phyloP scores from a whole-genome alignment of 176 grass and related monocot genomes.

The Zoysia japonica region DNA sequence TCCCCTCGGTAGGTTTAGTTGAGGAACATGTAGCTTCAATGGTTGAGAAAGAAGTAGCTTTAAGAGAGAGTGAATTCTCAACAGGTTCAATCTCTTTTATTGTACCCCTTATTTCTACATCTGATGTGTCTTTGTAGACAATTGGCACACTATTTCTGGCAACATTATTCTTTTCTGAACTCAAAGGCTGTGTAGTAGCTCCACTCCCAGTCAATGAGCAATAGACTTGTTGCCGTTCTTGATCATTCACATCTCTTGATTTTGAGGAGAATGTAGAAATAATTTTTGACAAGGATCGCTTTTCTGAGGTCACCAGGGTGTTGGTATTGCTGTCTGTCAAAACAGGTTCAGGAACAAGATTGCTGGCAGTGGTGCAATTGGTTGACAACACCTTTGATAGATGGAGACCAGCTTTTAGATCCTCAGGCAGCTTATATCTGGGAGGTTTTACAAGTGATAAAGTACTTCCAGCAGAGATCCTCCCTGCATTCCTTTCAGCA shows the following conservation, averaged over 20 bases:
- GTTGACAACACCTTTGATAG: conserved; percentile 37
- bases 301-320: neutral
- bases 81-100: conserved; percentile 19
- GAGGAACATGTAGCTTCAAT: conserved; percentile 11
- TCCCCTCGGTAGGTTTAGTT: neutral
- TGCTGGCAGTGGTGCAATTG: conserved; percentile 29
- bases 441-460: conserved; percentile 42
- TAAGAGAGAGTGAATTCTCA: conserved; percentile 14
- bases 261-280: conserved; percentile 3
- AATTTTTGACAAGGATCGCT: conserved; percentile 29
- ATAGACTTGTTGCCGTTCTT: conserved; percentile 20
- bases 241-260: conserved; percentile 27
- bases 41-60: conserved; percentile 26
- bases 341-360: conserved; percentile 24
- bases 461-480: conserved; percentile 21
- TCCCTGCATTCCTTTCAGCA: conserved; percentile 46
- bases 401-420: conserved; percentile 35
- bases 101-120: conserved; percentile 4
- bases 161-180: conserved; percentile 29
- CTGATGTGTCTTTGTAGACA: neutral
- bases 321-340: conserved; percentile 15
- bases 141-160: conserved; percentile 25
- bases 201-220: conserved; percentile 21
- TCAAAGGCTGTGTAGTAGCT: neutral
- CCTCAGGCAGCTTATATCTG: conserved; percentile 36